phyloP scores from a whole-genome alignment of 2,329 filamentous ascomycete species.

The Helotiales sp. region DNA sequence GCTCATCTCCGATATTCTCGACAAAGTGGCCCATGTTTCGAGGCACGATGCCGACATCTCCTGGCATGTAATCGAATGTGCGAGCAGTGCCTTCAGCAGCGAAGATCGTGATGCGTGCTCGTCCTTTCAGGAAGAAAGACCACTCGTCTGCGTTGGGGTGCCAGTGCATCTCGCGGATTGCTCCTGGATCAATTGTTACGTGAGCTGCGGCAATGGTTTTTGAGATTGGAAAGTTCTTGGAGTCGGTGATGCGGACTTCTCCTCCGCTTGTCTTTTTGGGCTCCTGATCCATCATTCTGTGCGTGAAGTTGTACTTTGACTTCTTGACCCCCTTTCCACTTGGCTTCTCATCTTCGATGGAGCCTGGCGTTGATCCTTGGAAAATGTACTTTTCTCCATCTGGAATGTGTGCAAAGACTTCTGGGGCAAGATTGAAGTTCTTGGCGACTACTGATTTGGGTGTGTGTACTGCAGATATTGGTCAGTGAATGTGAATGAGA shows the following conservation, averaged over 20 bases:
- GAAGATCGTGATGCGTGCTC: constrained; percentile 76
- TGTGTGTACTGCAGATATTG: constrained; percentile 56
- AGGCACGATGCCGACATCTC: constrained; percentile 78
- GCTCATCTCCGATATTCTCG: constrained; percentile 77
- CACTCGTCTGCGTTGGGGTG: constrained; percentile 80
- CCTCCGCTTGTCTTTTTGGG: constrained; percentile 70
- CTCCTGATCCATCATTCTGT: constrained; percentile 73
- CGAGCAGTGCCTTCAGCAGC: constrained; percentile 69
- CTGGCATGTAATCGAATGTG: constrained; percentile 76
- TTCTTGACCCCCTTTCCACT: constrained; percentile 65
- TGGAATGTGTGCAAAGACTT: constrained; percentile 72
- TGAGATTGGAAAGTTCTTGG: constrained; percentile 74
- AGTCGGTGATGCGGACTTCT: constrained; percentile 74
- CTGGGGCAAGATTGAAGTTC: constrained; percentile 74
- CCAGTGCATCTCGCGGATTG: constrained; percentile 69
- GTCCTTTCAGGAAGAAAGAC: constrained; percentile 77
- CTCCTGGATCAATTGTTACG: constrained; percentile 66
- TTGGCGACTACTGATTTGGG: constrained; percentile 74
- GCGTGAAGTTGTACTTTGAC: constrained; percentile 72
- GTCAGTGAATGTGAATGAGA: constrained; percentile 65
- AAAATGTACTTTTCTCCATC: constrained; percentile 78
- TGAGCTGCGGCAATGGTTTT: constrained; percentile 76
- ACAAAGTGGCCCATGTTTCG: constrained; percentile 80
- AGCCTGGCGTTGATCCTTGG: constrained; percentile 66
- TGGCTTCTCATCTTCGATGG: constrained; percentile 69